Conservation (phyloP, 2,329 filamentous ascomycete genomes). For the Penicillium sp. region DNA sequence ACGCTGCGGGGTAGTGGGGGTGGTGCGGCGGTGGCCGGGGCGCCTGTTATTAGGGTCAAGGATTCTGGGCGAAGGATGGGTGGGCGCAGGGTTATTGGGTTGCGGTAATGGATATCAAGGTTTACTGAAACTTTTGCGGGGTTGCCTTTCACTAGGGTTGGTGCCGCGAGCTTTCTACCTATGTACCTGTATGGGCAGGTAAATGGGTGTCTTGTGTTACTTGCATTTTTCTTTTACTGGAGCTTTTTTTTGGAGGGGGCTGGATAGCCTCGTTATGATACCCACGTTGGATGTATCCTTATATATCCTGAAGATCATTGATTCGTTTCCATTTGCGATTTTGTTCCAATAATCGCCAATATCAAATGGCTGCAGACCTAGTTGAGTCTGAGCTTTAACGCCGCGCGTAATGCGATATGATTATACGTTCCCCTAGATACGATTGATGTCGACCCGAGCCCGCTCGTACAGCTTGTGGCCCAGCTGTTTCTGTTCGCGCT, state of each 20-base stretch:
- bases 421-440: conserved; percentile 56
- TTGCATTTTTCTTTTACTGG: conserved; percentile 15
- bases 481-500: conserved; percentile 59
- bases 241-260: conserved; percentile 8
- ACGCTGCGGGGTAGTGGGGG: conserved; percentile 21
- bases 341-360: not conserved
- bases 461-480: conserved; percentile 77
- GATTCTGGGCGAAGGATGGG: conserved; percentile 40
- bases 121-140: not conserved
- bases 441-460: conserved; percentile 81
- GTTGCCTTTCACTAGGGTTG: too few relatives aligned
- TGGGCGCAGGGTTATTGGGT: conserved; percentile 38
- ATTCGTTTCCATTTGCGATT: conserved; percentile 8
- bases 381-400: conserved; percentile 18
- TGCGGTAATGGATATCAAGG: conserved; percentile 15
- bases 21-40: conserved; percentile 19
- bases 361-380: conserved; percentile 1
- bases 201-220: not conserved
- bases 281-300: conserved; percentile 2
- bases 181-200: not conserved
- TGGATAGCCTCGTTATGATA: conserved; percentile 6
- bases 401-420: conserved; percentile 26
- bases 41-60: conserved; percentile 27
- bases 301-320: conserved; percentile 13
- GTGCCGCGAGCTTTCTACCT: not conserved